Evolutionary conservation across 139 green algal species (phyloP), one percentile per base, ranked within the genome.

Genomic region (Chlorella sp.): DNA sequence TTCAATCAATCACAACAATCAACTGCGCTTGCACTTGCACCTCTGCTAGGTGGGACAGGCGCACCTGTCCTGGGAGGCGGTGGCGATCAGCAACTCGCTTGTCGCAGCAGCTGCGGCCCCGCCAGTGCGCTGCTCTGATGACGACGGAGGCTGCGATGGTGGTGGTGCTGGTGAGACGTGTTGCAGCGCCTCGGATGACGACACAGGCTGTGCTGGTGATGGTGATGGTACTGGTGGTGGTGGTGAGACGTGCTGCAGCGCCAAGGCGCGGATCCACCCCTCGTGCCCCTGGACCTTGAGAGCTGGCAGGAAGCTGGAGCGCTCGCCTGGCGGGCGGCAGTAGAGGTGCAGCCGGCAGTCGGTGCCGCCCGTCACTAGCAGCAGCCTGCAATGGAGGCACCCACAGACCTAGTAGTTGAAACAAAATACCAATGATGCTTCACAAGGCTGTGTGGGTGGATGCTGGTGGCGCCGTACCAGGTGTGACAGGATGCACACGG

Each of bases 11-110:
- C 63, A 69, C 31, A 20, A 5, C 33, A 55, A 69, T 27, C 3
- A 29, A n/a, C 6, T 3, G 2, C 6, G 35, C 5, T 2, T 36
- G 35, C 35, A 72, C 10, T 62, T 62, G 4, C 27, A 20, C 23
- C 42, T 24, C 10, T 55, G 42, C 42, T 17, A 55, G 10, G 10
- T 17, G 10, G 42, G 17, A 55, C 42, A 55, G 42, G 42, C 78
- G 1, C 78, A 91, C 66, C 88, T 89, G 79, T 98, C 95, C 78
- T 98, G 91, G 1, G 88, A 93, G 0, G 88, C 93, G 62, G 79
- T 94, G 5, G 94, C 94, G 35, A 98, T 79, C 78, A 97, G 87
- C 63, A 98, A 64, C 71, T 77, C 75, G 29, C 71, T 42, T 31
- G 50, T 10, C 33, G 32, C 30, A 49, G 35, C 4, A 2, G 22